Percentiles rank a stretch among this genome's conserved stretches.
phyloP scores from a whole-genome alignment of 2,329 filamentous ascomycete genomes.

The Neopestalotiopsis sp. region DNA sequence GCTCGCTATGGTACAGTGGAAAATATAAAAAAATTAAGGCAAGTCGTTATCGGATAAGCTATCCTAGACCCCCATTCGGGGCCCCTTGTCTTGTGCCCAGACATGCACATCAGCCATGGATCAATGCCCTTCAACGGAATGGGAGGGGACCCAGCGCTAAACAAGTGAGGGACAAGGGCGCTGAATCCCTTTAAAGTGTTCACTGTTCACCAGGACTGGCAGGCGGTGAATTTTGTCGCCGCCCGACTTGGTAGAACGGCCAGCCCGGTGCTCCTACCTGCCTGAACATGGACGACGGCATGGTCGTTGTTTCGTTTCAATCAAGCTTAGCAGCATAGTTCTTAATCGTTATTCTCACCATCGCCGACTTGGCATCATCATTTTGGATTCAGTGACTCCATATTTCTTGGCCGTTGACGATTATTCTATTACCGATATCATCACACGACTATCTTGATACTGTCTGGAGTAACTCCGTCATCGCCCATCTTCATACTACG shows the following conservation, averaged over 20 bases:
- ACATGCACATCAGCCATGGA: background rate
- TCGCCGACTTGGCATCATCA: background rate
- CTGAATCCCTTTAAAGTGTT: background rate
- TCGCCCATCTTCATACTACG: too few relatives aligned
- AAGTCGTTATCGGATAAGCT: constrained; percentile 7
- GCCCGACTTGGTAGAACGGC: background rate
- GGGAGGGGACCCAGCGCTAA: background rate
- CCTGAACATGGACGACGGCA: background rate
- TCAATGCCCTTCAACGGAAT: background rate
- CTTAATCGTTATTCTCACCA: background rate
- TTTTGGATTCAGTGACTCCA: background rate
- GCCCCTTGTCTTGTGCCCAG: background rate
- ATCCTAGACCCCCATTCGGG: background rate
- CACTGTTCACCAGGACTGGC: background rate
- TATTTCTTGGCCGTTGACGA: background rate
- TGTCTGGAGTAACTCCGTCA: too few relatives aligned
- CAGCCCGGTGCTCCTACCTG: background rate
- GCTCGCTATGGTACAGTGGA: background rate
- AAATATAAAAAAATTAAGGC: background rate
- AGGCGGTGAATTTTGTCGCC: constrained; percentile 12
- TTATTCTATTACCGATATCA: background rate
- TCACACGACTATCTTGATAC: background rate
- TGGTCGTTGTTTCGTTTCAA: background rate
- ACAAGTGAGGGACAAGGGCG: constrained; percentile 8
- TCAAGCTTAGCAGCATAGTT: background rate